Evolutionary conservation across 176 grass and related monocot genomes (phyloP), one percentile per base, ranked within the genome.

Genomic region (Thinopyrum elongatum): DNA sequence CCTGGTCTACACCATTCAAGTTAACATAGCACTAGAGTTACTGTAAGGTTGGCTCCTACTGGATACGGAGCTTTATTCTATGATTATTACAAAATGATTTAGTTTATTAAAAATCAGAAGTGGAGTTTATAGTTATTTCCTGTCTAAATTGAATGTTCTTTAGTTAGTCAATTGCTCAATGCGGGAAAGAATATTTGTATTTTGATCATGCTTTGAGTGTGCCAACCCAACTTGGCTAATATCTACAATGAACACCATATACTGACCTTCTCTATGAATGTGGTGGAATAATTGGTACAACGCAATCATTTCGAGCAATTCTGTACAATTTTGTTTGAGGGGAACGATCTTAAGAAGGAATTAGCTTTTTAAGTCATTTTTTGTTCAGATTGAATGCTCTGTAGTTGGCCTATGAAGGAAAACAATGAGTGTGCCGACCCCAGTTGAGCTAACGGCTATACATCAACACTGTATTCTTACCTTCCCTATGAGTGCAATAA

Each of bases 1-100:
- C 82, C 27, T 75, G 15, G 42, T 83, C 34, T 74, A 38, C 51
- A 29, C 11, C 38, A 47, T 62, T 73, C 36, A 84, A 46, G 70
- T 64, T 46, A 46, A 49, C n/a, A 35, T 66, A 51, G 21, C 21
- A 58, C 55, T 58, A 58, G 55, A 58, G 55, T 8, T 58, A 22
- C 55, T 33, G 34, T 84, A 76, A 51, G 19, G 8, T 51, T 65
- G 27, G n/a, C 59, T 84, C 19, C 19, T 84, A 84, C 19, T 58
- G 57, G 36, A 80, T 22, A 67, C 16, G 9, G 31, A 14, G 44
- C 39, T 65, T 85, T 69, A 66, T 55, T 51, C 46, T 68, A 36
- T 27, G 30, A 59, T 41, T 42, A 68, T 31, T 57, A 60, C 17
- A 28, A 51, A 58, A 57, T 4, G 19, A 38, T 12, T 59, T 79